These are phyloP conservation scores for Trypanosomatidae sp. DNA, from an alignment of 208 protist genomes.

Conservation along the genomic window DNA sequence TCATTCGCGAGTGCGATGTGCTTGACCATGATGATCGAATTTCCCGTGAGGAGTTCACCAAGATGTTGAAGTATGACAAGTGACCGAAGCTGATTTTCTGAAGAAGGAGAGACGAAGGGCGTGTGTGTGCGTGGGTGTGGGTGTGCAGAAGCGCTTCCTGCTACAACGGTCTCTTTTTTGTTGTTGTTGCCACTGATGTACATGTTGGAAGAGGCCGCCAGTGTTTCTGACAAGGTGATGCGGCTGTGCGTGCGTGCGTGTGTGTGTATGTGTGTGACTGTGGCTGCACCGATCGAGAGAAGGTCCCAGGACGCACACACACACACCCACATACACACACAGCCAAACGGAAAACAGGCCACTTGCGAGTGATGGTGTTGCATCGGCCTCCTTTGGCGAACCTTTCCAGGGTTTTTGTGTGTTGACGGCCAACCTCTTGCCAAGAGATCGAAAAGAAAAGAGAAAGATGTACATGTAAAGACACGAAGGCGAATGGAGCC, in stretches of 20 bases:
- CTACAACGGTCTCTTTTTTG: not conserved
- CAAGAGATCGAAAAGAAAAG: not conserved
- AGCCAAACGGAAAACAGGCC: not conserved
- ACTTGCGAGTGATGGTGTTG: not conserved
- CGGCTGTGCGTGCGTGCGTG: not conserved
- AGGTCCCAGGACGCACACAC: too few relatives aligned
- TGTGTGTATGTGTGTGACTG: not conserved
- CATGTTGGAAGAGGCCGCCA: not conserved
- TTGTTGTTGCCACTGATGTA: conserved; percentile 1
- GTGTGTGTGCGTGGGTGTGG: not conserved
- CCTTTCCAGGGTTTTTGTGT: not conserved
- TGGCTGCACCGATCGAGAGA: not conserved
- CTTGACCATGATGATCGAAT: conserved; percentile 94
- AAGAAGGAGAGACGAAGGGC: not conserved
- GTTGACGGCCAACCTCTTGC: not conserved
- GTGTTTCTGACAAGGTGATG: not conserved
- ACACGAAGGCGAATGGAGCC: too few relatives aligned
- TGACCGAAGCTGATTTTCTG: conserved; percentile 11
- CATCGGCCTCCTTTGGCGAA: not conserved
- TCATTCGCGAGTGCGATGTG: conserved; percentile 95
- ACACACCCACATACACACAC: not conserved
- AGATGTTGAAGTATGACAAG: conserved; percentile 84
- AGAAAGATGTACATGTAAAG: not conserved
- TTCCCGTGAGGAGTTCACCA: conserved; percentile 94
- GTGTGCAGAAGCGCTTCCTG: not conserved